These are phyloP conservation scores for Neoboletus magnificus DNA, from an alignment of 768 basidiomycete species.

Conservation along the genomic window DNA sequence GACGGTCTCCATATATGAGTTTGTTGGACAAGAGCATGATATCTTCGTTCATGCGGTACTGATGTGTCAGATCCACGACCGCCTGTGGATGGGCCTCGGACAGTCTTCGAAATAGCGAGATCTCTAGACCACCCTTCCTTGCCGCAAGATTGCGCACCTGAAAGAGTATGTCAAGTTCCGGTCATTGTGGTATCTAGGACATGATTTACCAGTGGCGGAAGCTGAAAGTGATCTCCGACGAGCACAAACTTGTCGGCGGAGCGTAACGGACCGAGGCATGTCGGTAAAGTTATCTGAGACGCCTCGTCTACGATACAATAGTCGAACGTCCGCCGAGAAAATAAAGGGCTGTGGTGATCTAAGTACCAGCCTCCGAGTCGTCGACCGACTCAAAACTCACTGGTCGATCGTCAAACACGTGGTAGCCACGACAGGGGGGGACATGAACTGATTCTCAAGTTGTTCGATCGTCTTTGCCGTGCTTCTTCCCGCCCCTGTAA, in stretches of 20 bases:
- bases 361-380: neutral
- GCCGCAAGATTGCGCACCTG: constrained; percentile 82
- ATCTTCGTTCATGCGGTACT: constrained; percentile 96
- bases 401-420: constrained; percentile 94
- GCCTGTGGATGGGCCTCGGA: constrained; percentile 85
- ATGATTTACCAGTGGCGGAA: constrained; percentile 79
- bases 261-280: constrained; percentile 89
- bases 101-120: constrained; percentile 84
- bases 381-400: constrained; percentile 44
- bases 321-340: constrained; percentile 82
- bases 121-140: constrained; percentile 80
- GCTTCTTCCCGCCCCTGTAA: constrained; percentile 58
- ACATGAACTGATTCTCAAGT: constrained; percentile 77
- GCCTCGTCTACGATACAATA: constrained; percentile 99
- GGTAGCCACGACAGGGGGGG: constrained; percentile 91
- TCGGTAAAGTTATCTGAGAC: constrained; percentile 94
- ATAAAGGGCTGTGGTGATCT: constrained; percentile 60
- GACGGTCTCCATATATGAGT: constrained; percentile 75
- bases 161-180: neutral
- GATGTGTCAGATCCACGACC: constrained; percentile 80
- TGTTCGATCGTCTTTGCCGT: constrained; percentile 71
- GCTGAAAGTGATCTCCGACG: constrained; percentile 96
- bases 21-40: constrained; percentile 91
- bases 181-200: neutral
- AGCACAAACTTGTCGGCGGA: constrained; percentile 90